phyloP scores from a whole-genome alignment of 345 rosid species.

The Streptanthus diversifolius region DNA sequence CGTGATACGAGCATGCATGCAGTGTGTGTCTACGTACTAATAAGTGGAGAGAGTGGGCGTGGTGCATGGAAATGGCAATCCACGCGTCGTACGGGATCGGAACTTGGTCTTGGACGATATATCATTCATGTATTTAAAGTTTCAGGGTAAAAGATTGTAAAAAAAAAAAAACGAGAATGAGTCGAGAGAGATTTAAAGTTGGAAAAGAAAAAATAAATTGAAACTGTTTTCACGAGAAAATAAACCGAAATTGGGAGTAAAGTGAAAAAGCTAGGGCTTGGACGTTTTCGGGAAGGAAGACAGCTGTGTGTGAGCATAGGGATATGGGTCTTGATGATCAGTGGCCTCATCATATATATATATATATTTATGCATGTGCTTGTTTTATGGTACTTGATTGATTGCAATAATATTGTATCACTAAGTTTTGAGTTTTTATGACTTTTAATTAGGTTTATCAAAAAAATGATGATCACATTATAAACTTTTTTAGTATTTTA shows the following conservation, averaged over 20 bases:
- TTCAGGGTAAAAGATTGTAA: slow-evolving; percentile 9
- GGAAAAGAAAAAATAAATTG: background rate
- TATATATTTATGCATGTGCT: background rate
- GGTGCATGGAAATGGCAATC: slow-evolving; percentile 47
- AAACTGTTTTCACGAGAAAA: slow-evolving; percentile 5
- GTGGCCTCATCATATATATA: background rate
- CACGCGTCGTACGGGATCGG: slow-evolving; percentile 47
- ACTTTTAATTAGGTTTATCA: too few relatives aligned
- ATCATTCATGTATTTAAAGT: slow-evolving; percentile 23
- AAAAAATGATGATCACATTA: too few relatives aligned
- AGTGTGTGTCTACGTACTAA: slow-evolving; percentile 31
- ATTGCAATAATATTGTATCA: background rate
- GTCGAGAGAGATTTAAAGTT: slow-evolving; percentile 5
- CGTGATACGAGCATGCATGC: slow-evolving; percentile 43
- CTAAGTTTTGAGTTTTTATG: background rate
- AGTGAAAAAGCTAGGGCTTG: slow-evolving; percentile 38
- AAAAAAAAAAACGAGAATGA: background rate
- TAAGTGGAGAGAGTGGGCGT: slow-evolving; percentile 28
- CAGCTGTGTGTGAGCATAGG: slow-evolving; percentile 27
- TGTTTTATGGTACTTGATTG: slow-evolving; percentile 10
- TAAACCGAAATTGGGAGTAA: background rate
- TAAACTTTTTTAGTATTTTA: too few relatives aligned
- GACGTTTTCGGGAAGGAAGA: slow-evolving; percentile 29
- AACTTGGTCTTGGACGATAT: slow-evolving; percentile 37
- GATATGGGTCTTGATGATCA: slow-evolving; percentile 20